These are phyloP conservation scores for Penicillium maclennaniae DNA, from an alignment of 495 filamentous ascomycete genomes.

Conservation along the genomic window DNA sequence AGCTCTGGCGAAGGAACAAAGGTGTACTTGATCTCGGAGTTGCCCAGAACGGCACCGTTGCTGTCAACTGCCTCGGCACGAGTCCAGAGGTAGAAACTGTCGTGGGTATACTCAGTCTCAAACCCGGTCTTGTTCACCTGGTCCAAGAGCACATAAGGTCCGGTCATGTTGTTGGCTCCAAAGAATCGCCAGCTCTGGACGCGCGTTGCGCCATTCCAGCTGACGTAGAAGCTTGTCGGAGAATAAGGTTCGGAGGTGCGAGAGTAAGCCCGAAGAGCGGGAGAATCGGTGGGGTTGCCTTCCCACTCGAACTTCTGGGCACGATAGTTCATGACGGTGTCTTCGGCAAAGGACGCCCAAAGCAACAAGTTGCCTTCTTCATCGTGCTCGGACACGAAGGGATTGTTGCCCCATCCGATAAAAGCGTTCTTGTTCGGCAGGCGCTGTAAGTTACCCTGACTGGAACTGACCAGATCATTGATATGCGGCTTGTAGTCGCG, in stretches of 20 bases:
- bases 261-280: slow-evolving; percentile 44
- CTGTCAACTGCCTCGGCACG: slow-evolving; percentile 35
- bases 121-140: slow-evolving; percentile 36
- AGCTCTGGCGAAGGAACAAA: slow-evolving; percentile 41
- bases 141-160: slow-evolving; percentile 29
- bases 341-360: slow-evolving; percentile 37
- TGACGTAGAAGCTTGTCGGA: slow-evolving; percentile 39
- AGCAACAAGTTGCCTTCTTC: slow-evolving; percentile 51
- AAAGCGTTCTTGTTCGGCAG: slow-evolving; percentile 53
- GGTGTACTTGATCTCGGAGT: slow-evolving; percentile 35
- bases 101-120: slow-evolving; percentile 34
- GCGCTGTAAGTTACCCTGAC: slow-evolving; percentile 59
- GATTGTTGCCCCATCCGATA: slow-evolving; percentile 58
- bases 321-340: slow-evolving; percentile 43
- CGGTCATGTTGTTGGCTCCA: slow-evolving; percentile 32
- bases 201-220: slow-evolving; percentile 49
- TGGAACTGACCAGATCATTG: slow-evolving; percentile 48
- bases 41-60: slow-evolving; percentile 32
- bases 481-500: slow-evolving; percentile 41
- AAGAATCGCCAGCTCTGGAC: slow-evolving; percentile 41
- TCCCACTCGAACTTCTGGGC: slow-evolving; percentile 45
- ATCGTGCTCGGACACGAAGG: slow-evolving; percentile 56
- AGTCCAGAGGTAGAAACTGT: slow-evolving; percentile 33
- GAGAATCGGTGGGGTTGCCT: slow-evolving; percentile 39
- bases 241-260: slow-evolving; percentile 25